Conservation (phyloP, 352 stramenopile genomes). For the Phytophthora quininea region DNA sequence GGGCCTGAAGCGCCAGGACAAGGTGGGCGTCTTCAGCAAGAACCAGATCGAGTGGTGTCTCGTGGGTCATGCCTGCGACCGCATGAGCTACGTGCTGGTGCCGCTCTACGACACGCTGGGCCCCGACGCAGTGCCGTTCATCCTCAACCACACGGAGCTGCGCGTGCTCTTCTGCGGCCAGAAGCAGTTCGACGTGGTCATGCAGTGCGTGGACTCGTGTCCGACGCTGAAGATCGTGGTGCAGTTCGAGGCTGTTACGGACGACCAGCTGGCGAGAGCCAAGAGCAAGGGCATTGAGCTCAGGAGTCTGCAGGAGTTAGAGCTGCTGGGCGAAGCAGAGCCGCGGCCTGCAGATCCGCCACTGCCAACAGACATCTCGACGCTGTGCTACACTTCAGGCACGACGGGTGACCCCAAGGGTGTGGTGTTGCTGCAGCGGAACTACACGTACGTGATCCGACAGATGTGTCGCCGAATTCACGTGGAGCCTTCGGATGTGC, state of each 20-base stretch:
- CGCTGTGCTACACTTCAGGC: slow-evolving; percentile 92
- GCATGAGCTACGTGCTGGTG: slow-evolving; percentile 45
- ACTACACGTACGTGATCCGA: slow-evolving; percentile 35
- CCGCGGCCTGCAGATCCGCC: slow-evolving; percentile 41
- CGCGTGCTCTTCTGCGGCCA: slow-evolving; percentile 41
- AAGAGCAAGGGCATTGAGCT: slow-evolving; percentile 31
- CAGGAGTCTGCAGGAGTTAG: slow-evolving; percentile 35
- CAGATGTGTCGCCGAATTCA: slow-evolving; percentile 26
- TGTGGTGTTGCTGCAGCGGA: slow-evolving; percentile 91
- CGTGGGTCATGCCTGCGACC: slow-evolving; percentile 40
- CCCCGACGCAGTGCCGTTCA: slow-evolving; percentile 44
- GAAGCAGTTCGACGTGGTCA: slow-evolving; percentile 40
- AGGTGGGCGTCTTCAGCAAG: slow-evolving; percentile 50
- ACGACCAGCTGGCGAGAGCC: slow-evolving; percentile 32
- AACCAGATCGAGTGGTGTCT: slow-evolving; percentile 54
- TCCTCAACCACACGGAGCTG: slow-evolving; percentile 56
- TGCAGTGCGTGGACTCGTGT: slow-evolving; percentile 36
- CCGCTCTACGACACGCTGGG: slow-evolving; percentile 64
- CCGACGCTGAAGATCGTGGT: slow-evolving; percentile 41
- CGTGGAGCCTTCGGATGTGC: slow-evolving; percentile 68
- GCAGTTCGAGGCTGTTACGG: slow-evolving; percentile 30
- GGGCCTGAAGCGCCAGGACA: slow-evolving; percentile 42
- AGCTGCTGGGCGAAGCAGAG: slow-evolving; percentile 29
- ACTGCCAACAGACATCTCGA: slow-evolving; percentile 79
- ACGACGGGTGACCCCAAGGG: slow-evolving; percentile 96